Percentiles rank a stretch among this genome's conserved stretches.
Conservation (phyloP, 2,329 filamentous ascomycete species). For the Sporothrix dimorphospora region DNA sequence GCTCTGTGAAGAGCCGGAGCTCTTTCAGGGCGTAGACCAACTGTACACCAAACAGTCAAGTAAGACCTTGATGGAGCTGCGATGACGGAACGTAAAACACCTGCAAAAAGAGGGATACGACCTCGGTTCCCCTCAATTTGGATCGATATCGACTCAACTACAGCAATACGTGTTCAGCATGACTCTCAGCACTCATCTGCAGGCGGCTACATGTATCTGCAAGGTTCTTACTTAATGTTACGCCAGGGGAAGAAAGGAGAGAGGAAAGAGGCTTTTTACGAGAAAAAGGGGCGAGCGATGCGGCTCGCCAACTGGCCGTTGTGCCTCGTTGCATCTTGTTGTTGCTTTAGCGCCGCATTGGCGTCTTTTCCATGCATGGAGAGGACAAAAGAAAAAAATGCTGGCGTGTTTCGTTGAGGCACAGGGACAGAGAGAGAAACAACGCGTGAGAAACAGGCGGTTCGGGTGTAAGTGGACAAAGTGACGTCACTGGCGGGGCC, state of each 20-base stretch:
- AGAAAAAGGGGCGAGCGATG: constrained; percentile 1
- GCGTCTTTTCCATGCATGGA: not conserved
- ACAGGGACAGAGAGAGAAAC: not conserved
- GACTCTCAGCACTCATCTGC: not conserved
- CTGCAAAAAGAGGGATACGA: not conserved
- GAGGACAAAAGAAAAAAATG: not conserved
- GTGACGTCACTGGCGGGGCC: constrained; percentile 20
- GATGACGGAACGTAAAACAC: not conserved
- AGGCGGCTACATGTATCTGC: not conserved
- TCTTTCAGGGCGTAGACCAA: not conserved
- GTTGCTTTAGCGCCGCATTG: constrained; percentile 9
- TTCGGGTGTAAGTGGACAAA: constrained; percentile 17
- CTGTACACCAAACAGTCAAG: too few species aligned
- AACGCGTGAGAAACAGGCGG: not conserved
- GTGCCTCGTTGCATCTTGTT: not conserved
- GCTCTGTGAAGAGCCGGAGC: not conserved
- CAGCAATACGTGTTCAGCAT: not conserved
- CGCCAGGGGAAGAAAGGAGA: not conserved
- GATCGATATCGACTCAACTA: not conserved
- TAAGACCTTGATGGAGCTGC: not conserved
- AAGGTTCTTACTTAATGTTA: not conserved
- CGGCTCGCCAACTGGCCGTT: not conserved
- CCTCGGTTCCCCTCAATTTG: not conserved
- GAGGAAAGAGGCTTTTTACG: constrained; percentile 15
- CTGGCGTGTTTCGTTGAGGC: not conserved